Base-by-base conservation (phyloP, 2,329 filamentous ascomycete genomes). In the Neocucurbitaria cava region DNA sequence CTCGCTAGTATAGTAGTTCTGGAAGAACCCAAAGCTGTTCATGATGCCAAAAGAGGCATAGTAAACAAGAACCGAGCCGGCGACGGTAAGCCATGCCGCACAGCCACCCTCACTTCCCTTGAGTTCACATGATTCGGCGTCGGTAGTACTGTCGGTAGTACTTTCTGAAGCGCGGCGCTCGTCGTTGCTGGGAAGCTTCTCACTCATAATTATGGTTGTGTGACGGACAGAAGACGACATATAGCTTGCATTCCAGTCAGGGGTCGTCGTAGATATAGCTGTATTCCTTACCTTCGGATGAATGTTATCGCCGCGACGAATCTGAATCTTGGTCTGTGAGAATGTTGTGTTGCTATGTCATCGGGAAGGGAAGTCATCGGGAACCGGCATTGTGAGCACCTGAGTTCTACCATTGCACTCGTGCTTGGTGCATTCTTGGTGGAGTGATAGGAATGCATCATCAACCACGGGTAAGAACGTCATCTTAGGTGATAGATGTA, bases 11-110 rank as follows among this genome's bases (percentile, higher is more conserved):
- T 81, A 81, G 64, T 77, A 81, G 17, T 76, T 67, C 54, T 81
- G 76, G 47, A 80, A 81, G 17, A 79, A 76, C 9, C 77, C 78
- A 44, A 80, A 77, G 50, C 72, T 73, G 43, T 76, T 78, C 57
- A 79, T 66, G 58, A 78, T 73, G 9, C 76, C 76, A 40, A 74
- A 74, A 24, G 73, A 73, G 46, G 70, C 71, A 62, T 77, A 79
- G 45, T 76, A 69, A 24, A 74, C 67, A 10, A 75, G 68, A 20
- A 69, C 70, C 5, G 70, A 72, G n/a, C 76, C 76, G 2, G 65
- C 31, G 3, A 78, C 70, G 5, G 71, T 73, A 6, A 75, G 59
- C 73, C 71, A 77, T 15, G 73, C 58, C 28, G 49, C 54, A 44
- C 45, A 40, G 13, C 46, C 54, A 36, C 60, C 60, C n/a, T 64